Percentiles rank a stretch among this genome's conserved stretches.
phyloP scores from a whole-genome alignment of 2,329 filamentous ascomycete genomes.

The Calonectria fujianensis region DNA sequence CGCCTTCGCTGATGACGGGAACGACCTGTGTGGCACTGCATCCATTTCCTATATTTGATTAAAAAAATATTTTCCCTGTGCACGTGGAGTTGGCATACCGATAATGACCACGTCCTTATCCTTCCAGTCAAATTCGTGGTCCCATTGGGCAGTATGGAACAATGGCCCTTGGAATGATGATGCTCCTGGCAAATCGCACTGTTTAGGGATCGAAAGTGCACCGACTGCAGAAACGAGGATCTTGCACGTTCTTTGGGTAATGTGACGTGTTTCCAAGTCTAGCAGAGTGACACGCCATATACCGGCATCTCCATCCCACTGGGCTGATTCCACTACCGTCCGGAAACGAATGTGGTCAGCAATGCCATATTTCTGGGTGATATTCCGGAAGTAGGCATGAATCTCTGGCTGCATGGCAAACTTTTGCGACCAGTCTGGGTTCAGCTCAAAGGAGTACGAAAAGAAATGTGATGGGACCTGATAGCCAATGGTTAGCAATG shows the following conservation, averaged over 20 bases:
- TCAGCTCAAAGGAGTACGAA: conserved; percentile 55
- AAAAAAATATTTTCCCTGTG: not conserved
- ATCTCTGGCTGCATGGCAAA: conserved; percentile 56
- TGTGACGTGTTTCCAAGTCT: conserved; percentile 37
- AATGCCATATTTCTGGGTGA: conserved; percentile 49
- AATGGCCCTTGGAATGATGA: conserved; percentile 46
- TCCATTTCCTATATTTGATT: conserved; percentile 46
- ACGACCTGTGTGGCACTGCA: conserved; percentile 55
- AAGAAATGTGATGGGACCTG: conserved; percentile 55
- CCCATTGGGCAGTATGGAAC: conserved; percentile 54
- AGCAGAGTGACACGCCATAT: conserved; percentile 48
- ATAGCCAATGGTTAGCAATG: not conserved
- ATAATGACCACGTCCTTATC: conserved; percentile 50
- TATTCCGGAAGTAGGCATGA: conserved; percentile 48
- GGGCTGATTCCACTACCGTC: conserved; percentile 47
- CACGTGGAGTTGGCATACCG: conserved; percentile 35
- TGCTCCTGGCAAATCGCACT: conserved; percentile 49
- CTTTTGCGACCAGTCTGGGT: conserved; percentile 53
- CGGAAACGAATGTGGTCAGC: conserved; percentile 46
- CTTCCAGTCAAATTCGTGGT: conserved; percentile 54
- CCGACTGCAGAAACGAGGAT: conserved; percentile 54
- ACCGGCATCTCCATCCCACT: conserved; percentile 48
- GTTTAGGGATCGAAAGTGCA: conserved; percentile 47
- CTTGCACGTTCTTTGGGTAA: conserved; percentile 33
- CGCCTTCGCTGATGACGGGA: conserved; percentile 48